Evolutionary conservation across 306 rosid genomes (phyloP).

Genomic region (Begonia peltatifolia): DNA sequence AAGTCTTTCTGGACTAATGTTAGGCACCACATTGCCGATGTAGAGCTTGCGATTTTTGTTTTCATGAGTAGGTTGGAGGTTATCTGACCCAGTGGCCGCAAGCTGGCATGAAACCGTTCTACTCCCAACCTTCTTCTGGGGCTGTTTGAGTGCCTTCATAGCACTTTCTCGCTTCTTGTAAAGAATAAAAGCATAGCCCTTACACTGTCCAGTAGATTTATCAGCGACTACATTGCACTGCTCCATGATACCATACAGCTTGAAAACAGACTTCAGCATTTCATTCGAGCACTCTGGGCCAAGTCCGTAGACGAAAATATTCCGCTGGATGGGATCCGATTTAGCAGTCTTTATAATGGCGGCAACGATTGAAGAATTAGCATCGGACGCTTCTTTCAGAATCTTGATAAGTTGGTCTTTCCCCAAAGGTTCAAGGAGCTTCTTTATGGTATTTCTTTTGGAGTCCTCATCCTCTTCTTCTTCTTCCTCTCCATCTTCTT

Average conservation of each 20-base stretch:
- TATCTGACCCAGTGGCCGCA: slow-evolving; percentile 51
- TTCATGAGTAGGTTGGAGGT: slow-evolving; percentile 22
- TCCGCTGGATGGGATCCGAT: slow-evolving; percentile 58
- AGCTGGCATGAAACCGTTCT: slow-evolving; percentile 38
- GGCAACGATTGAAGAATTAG: slow-evolving; percentile 19
- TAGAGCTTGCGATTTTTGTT: slow-evolving; percentile 44
- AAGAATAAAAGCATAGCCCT: slow-evolving; percentile 57
- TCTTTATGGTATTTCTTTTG: slow-evolving; percentile 34
- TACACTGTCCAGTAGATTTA: slow-evolving; percentile 44
- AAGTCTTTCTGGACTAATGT: slow-evolving; percentile 31
- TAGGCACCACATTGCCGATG: slow-evolving; percentile 45
- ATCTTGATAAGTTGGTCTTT: slow-evolving; percentile 44
- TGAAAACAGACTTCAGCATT: slow-evolving; percentile 34
- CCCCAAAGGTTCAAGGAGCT: slow-evolving; percentile 58
- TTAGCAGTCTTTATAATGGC: slow-evolving; percentile 42
- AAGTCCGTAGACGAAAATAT: slow-evolving; percentile 58
- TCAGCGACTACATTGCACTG: slow-evolving; percentile 60
- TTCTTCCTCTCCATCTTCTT: slow-evolving; percentile 13
- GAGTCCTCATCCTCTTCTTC: slow-evolving; percentile 28
- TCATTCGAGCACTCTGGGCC: slow-evolving; percentile 65
- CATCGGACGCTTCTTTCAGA: slow-evolving; percentile 35
- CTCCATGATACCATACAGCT: slow-evolving; percentile 45
- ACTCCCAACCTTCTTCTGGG: slow-evolving; percentile 49
- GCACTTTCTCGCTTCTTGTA: slow-evolving; percentile 47
- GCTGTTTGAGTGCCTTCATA: slow-evolving; percentile 36